Percentiles rank a stretch among this genome's conserved stretches.
These are phyloP conservation scores for Populus hybrid DNA, from an alignment of 441 rosid species.

Conservation along the genomic window DNA sequence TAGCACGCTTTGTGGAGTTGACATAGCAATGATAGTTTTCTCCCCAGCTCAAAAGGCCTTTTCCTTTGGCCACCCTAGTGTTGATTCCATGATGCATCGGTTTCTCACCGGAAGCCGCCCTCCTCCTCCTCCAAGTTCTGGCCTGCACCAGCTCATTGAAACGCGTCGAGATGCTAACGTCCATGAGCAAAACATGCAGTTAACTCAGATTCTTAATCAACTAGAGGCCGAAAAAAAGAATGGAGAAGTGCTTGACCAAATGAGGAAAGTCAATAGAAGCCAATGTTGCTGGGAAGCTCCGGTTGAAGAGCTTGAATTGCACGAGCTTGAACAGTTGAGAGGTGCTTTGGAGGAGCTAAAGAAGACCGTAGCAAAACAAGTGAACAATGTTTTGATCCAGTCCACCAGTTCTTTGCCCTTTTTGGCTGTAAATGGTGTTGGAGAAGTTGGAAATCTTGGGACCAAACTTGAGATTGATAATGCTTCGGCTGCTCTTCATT, in stretches of 20 bases:
- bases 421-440: not conserved
- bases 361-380: not conserved
- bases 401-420: not conserved
- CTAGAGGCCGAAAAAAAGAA: not conserved
- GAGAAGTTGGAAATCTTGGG: not conserved
- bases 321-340: not conserved
- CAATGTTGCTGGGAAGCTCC: not conserved
- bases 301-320: not conserved
- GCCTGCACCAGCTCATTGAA: not conserved
- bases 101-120: not conserved
- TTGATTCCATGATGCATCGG: not conserved
- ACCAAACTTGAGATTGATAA: not conserved
- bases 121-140: not conserved
- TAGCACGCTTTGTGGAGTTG: not conserved
- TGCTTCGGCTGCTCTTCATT: not conserved
- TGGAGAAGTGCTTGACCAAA: not conserved
- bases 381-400: not conserved
- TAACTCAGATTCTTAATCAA: not conserved
- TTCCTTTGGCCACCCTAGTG: not conserved
- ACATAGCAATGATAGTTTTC: not conserved
- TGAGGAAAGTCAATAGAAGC: not conserved
- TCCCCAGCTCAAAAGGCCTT: slow-evolving; percentile 3
- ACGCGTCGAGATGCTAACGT: not conserved
- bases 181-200: not conserved
- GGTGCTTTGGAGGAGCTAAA: not conserved